Base-by-base conservation (phyloP, 345 rosid genomes). In the Anacardium occidentale region DNA sequence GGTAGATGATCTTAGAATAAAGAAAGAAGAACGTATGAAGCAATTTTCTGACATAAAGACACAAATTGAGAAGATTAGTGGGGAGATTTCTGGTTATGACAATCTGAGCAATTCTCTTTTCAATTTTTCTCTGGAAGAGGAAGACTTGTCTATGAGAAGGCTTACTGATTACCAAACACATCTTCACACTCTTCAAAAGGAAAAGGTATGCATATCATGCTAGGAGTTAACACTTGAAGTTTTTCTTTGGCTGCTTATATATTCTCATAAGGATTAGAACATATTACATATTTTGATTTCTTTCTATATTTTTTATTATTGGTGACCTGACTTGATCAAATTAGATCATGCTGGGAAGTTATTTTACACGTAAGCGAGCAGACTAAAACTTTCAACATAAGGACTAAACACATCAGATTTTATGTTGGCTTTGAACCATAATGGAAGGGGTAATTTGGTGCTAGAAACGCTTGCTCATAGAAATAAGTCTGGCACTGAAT, bases 31-130 rank as follows among this genome's bases (percentile, higher is more conserved):
- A 75, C 83, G 98, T 74, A 53, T 85, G 74, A 90, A 87, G 64
- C 94, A 92, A 76, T 92, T 95, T 78, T 77, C 85, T 0, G 97
- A 89, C 74, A 83, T 89, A 60, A 89, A 81, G 78, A 67, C 81
- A 0, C 99, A 92, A 74, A 87, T 95, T 68, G 98, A 92, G 45
- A 95, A 89, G 82, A 95, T 95, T 32, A 83, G 85, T 51, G 86
- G 88, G 1, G 99, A 95, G 80, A 90, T 95, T 64, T 88, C 91
- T 65, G 98, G 91, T 50, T 92, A 82, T 62, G 78, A 75, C 78
- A 70, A 81, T 74, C 74, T 81, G 25, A 84, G 42, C 77, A 84
- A 77, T 70, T 17, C 77, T 24, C 48, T 82, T 73, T 71, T 71
- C 75, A 77, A 69, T 78, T 74, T 87, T 62, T 71, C 85, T 61